These are phyloP conservation scores for Nicotiana noctiflora DNA, from an alignment of 257 asterid genomes.

Conservation along the genomic window DNA sequence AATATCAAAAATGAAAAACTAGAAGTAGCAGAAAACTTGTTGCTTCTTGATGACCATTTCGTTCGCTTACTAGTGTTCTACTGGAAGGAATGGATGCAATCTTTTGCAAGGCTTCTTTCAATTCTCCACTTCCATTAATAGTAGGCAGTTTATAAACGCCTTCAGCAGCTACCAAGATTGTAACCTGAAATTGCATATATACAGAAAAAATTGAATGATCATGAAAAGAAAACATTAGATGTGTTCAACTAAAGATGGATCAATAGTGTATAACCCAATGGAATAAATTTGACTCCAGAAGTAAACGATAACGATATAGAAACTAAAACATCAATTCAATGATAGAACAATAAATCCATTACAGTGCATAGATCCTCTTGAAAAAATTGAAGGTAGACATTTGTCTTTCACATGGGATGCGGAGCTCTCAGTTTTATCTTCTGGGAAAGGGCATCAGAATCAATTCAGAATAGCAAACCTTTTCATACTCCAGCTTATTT, in stretches of 20 bases:
- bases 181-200: slow-evolving; percentile 41
- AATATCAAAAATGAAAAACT: slow-evolving; percentile 1
- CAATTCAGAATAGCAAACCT: not conserved
- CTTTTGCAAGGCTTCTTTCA: slow-evolving; percentile 88
- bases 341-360: not conserved
- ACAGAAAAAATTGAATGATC: not conserved
- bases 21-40: not conserved
- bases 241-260: not conserved
- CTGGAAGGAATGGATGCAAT: slow-evolving; percentile 79
- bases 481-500: not conserved
- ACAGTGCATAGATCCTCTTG: not conserved
- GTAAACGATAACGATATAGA: not conserved
- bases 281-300: not conserved
- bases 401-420: not conserved
- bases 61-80: slow-evolving; percentile 53
- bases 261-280: not conserved
- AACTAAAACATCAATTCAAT: not conserved
- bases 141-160: slow-evolving; percentile 71
- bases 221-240: not conserved
- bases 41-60: not conserved
- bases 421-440: not conserved
- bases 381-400: not conserved
- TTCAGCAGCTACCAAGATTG: slow-evolving; percentile 87
- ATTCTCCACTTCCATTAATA: slow-evolving; percentile 58
- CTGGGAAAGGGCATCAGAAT: not conserved